These are phyloP conservation scores for Exophiala sideris DNA, from an alignment of 2,329 filamentous ascomycete genomes.

Conservation along the genomic window DNA sequence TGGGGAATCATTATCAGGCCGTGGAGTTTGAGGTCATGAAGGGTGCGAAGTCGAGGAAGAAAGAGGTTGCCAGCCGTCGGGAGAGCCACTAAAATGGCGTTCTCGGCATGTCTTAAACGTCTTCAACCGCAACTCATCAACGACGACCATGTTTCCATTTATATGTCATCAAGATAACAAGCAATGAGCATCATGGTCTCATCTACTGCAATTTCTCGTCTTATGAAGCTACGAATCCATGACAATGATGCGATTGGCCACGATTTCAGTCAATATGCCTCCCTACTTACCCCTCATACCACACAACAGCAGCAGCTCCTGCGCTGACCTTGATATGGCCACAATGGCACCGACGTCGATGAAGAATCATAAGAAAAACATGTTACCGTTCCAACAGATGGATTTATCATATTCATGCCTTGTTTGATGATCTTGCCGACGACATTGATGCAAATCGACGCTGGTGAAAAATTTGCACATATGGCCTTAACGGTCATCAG, in stretches of 20 bases:
- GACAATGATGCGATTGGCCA: slow-evolving; percentile 3
- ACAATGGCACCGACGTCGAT: not conserved
- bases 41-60: slow-evolving; percentile 7
- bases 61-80: slow-evolving; percentile 15
- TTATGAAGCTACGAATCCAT: slow-evolving; percentile 1
- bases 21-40: slow-evolving; percentile 6
- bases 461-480: slow-evolving; percentile 3
- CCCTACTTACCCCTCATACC: slow-evolving; percentile 13
- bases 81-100: slow-evolving; percentile 17
- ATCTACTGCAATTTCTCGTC: not conserved
- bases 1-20: slow-evolving; percentile 20
- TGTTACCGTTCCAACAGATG: not conserved
- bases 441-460: not conserved
- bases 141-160: not conserved
- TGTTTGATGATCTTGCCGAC: not conserved
- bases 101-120: slow-evolving; percentile 11
- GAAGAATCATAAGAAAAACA: slow-evolving; percentile 12
- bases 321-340: slow-evolving; percentile 17
- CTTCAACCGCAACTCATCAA: slow-evolving; percentile 18
- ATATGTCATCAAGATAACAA: slow-evolving; percentile 5
- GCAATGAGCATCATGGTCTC: not conserved
- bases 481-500: not conserved
- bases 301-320: slow-evolving; percentile 11
- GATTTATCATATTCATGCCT: not conserved
- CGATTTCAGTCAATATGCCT: not conserved